Base-by-base conservation (phyloP, 2,329 filamentous ascomycete genomes). In the Drechslerella stenobrocha region DNA sequence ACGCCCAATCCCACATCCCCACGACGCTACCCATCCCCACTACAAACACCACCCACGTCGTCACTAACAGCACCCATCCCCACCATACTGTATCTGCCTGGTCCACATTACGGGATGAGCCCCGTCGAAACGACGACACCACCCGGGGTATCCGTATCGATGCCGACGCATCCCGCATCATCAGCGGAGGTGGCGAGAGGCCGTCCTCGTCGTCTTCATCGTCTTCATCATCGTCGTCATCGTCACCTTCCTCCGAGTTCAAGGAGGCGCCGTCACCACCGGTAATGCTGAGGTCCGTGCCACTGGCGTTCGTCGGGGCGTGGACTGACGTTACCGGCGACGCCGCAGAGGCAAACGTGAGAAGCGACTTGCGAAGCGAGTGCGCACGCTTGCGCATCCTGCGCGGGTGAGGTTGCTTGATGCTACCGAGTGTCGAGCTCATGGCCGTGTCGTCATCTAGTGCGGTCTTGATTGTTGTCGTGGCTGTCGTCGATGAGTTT, bases 1-100 rank as follows among this genome's bases (percentile, higher is more conserved):
- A 98, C 1, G 93, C 93, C 93, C 93, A 98, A 76, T 87, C 93
- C 93, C 93, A 98, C 20, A 97, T 85, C 20, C 88, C 92, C 45
- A 97, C 82, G 76, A 90, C 96, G 51, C 89, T 95, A 53, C 93
- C 93, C 88, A 98, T 97, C 28, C 93, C 93, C 0, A 93, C 84
- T 18, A 97, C 90, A 76, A 98, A 97, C 23, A 96, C 90, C 44
- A 95, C 79, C 93, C 95, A 98, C 0, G 95, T 98, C 46, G 89
- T 87, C 37, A 88, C 79, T 28, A 98, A 80, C 47, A 98, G 87
- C 5, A 96, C 87, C 90, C 92, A 98, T 0, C 93, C 93, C 92
- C 93, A 98, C 86, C 89, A 95, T 73, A 93, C 91, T 0, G 93
- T 98, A 78, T 96, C 91, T 28, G 65, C 70, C 15, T 70, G 55